Conservation (phyloP, 1,284 basidiomycete species). For the Sporisorium graminicola region DNA sequence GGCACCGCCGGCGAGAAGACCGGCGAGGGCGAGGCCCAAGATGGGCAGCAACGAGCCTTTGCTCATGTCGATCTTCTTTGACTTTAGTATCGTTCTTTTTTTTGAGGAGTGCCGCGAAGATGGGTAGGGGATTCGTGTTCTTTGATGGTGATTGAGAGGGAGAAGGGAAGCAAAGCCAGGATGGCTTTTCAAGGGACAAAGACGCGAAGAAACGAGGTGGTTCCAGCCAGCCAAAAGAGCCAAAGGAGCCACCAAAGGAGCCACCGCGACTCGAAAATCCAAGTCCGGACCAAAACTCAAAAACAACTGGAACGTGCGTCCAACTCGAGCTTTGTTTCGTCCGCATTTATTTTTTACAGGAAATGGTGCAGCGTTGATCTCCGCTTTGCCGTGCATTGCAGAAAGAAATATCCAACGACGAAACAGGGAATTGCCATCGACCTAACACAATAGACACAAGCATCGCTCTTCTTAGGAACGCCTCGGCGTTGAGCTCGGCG, state of each 20-base stretch:
- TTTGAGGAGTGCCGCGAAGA: too few relatives aligned
- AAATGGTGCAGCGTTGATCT: conserved; percentile 11
- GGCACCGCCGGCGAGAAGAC: conserved; percentile 31
- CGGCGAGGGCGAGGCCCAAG: conserved; percentile 31
- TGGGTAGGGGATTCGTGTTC: too few relatives aligned
- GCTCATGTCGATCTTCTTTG: conserved; percentile 13
- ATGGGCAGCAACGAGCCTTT: conserved; percentile 41
- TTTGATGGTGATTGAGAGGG: neutral
- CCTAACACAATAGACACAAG: neutral
- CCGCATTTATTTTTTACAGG: conserved; percentile 9
- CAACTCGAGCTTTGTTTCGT: conserved; percentile 38
- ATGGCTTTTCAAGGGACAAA: neutral
- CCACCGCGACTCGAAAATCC: conserved; percentile 1
- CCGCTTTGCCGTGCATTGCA: conserved; percentile 5
- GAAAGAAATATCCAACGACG: neutral
- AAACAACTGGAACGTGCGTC: conserved; percentile 49
- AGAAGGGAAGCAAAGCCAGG: neutral
- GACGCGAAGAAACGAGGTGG: conserved; percentile 4
- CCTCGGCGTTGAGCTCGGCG: conserved; percentile 13
- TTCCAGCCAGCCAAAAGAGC: neutral
- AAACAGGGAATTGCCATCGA: neutral
- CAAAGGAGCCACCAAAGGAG: too few relatives aligned
- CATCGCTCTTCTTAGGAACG: neutral
- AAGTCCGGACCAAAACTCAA: neutral
- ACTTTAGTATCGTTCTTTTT: neutral